Evolutionary conservation across 148 eudicot species (phyloP).

Genomic region (Suaeda aralocaspica): DNA sequence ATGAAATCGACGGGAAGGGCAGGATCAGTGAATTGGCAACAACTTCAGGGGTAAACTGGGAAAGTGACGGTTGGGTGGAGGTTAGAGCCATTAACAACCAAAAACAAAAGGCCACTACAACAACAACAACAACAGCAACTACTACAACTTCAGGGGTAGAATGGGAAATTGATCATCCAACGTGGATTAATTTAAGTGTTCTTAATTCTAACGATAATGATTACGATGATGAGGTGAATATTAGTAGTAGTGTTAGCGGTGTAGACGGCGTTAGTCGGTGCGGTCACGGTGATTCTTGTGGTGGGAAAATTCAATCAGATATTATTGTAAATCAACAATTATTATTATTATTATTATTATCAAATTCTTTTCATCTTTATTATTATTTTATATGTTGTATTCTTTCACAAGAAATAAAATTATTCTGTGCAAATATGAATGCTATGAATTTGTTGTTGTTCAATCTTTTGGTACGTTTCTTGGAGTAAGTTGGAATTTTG

Average conservation of each 20-base stretch:
- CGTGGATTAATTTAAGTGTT: constrained; percentile 3
- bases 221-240: background rate
- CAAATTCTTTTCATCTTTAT: background rate
- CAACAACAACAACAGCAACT: background rate
- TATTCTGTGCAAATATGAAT: background rate
- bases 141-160: background rate
- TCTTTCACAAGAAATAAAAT: constrained; percentile 9
- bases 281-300: constrained; percentile 14
- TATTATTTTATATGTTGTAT: constrained; percentile 14
- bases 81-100: constrained; percentile 30
- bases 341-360: no score
- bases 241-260: background rate
- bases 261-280: constrained; percentile 14
- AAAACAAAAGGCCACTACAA: background rate
- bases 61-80: constrained; percentile 63
- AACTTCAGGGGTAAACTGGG: constrained; percentile 51
- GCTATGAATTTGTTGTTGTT: background rate
- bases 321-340: no score
- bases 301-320: background rate
- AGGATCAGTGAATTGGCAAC: constrained; percentile 45
- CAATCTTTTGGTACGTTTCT: background rate
- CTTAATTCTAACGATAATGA: constrained; percentile 5
- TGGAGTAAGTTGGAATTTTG: background rate
- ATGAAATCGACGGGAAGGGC: constrained; percentile 6
- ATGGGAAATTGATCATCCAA: constrained; percentile 9